These are phyloP conservation scores for Cladosporium oxysporum DNA, from an alignment of 2,329 filamentous ascomycete species.

Conservation along the genomic window DNA sequence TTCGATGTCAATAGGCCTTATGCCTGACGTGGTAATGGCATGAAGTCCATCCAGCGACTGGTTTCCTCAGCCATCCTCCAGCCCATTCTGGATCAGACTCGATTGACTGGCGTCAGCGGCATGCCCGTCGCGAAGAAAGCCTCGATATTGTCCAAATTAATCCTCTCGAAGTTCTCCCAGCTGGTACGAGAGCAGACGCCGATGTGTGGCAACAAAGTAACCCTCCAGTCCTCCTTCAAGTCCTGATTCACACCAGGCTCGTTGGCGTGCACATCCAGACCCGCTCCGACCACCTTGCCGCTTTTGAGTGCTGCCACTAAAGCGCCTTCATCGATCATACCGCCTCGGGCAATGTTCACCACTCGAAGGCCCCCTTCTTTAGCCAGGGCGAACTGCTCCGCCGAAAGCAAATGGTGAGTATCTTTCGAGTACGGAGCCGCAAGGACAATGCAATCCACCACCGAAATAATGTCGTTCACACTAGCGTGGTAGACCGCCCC, in stretches of 20 bases:
- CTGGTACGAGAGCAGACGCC: neutral
- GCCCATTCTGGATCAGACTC: neutral
- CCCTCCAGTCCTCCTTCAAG: constrained; percentile 39
- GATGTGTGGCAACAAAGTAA: constrained; percentile 29
- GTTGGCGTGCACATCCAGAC: constrained; percentile 60
- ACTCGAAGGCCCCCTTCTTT: constrained; percentile 59
- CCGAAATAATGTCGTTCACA: constrained; percentile 52
- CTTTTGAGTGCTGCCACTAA: constrained; percentile 55
- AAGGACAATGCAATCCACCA: constrained; percentile 61
- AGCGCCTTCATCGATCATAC: constrained; percentile 58
- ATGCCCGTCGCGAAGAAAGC: neutral
- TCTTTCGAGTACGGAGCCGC: constrained; percentile 55
- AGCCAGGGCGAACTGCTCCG: constrained; percentile 26
- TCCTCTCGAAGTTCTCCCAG: constrained; percentile 9
- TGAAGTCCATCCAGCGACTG: neutral
- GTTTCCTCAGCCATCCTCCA: no score
- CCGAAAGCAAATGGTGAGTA: constrained; percentile 19
- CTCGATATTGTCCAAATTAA: neutral
- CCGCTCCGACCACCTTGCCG: constrained; percentile 56
- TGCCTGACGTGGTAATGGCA: neutral
- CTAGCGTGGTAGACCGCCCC: constrained; percentile 37
- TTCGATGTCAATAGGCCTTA: neutral
- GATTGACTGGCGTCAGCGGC: constrained; percentile 1
- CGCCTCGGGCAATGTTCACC: constrained; percentile 60
- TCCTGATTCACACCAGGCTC: constrained; percentile 57